Evolutionary conservation across 495 filamentous ascomycete species (phyloP).

Genomic region (Chaetomium tenue): DNA sequence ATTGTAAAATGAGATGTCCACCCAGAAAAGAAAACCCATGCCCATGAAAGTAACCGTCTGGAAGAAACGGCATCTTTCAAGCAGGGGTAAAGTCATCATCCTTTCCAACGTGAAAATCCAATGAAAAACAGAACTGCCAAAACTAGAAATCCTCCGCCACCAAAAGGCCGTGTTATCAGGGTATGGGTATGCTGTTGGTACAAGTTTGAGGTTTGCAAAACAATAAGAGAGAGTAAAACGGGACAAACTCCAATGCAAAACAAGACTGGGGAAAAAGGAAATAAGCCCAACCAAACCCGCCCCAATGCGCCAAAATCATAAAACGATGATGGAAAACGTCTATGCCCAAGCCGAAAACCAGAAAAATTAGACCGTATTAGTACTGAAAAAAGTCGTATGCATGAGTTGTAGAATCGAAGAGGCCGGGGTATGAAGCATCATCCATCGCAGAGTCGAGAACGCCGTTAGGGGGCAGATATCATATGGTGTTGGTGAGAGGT

Average conservation of each 20-base stretch:
- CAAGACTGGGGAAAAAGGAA: conserved; percentile 11
- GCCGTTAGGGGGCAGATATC: conserved; percentile 9
- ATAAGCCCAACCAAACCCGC: not conserved
- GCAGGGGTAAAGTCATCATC: conserved; percentile 7
- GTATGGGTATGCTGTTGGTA: conserved; percentile 20
- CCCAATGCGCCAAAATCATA: conserved; percentile 16
- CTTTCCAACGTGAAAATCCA: conserved; percentile 4
- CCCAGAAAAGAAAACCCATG: conserved; percentile 15
- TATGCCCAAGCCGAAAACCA: conserved; percentile 18
- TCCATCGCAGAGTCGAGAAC: conserved; percentile 20
- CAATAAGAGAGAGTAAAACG: conserved; percentile 4
- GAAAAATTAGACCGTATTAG: conserved; percentile 17
- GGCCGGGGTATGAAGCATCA: conserved; percentile 11
- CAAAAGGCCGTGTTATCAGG: conserved; percentile 17
- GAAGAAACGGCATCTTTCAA: conserved; percentile 10
- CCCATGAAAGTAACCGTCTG: conserved; percentile 8
- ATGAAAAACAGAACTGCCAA: conserved; percentile 4
- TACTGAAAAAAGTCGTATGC: conserved; percentile 8
- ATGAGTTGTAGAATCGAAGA: conserved; percentile 16
- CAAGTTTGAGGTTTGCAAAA: conserved; percentile 1
- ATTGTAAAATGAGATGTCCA: conserved; percentile 16
- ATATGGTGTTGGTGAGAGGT: conserved; percentile 10
- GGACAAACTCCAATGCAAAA: conserved; percentile 18
- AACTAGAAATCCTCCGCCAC: conserved; percentile 12
- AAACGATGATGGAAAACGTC: conserved; percentile 19